phyloP scores from a whole-genome alignment of 495 filamentous ascomycete genomes.

The Aspergillus nidulans region DNA sequence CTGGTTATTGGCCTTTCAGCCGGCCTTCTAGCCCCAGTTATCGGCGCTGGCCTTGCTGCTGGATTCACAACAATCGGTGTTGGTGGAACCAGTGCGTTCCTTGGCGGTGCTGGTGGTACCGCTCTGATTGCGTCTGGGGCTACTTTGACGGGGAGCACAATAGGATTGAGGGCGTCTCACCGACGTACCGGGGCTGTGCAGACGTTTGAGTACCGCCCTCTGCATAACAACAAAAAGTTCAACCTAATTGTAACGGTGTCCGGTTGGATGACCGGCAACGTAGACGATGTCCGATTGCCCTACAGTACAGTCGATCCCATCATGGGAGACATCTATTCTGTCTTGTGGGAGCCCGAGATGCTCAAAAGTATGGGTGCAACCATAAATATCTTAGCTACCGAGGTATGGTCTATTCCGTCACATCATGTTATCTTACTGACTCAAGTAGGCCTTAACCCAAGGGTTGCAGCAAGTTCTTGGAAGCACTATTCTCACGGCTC shows the following conservation, averaged over 20 bases:
- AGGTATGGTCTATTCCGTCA: constrained; percentile 52
- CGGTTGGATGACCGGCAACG: constrained; percentile 97
- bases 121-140: constrained; percentile 89
- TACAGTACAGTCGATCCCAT: constrained; percentile 94
- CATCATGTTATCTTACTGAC: constrained; percentile 3
- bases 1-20: constrained; percentile 95
- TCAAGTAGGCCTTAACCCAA: constrained; percentile 77
- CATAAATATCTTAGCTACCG: constrained; percentile 96
- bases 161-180: constrained; percentile 79
- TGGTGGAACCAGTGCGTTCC: constrained; percentile 78
- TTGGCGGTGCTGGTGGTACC: constrained; percentile 88
- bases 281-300: constrained; percentile 92
- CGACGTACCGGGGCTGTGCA: constrained; percentile 84
- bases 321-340: constrained; percentile 97
- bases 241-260: constrained; percentile 95
- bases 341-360: constrained; percentile 99
- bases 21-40: constrained; percentile 86
- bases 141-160: constrained; percentile 78
- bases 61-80: constrained; percentile 95
- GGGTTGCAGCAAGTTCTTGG: constrained; percentile 93
- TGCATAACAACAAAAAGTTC: constrained; percentile 96
- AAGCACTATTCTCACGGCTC: constrained; percentile 75
- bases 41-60: constrained; percentile 89
- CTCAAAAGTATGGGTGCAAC: constrained; percentile 94
- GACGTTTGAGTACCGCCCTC: constrained; percentile 93